phyloP scores from a whole-genome alignment of 805 yeast species.

The Blastobotrys terrestris region DNA sequence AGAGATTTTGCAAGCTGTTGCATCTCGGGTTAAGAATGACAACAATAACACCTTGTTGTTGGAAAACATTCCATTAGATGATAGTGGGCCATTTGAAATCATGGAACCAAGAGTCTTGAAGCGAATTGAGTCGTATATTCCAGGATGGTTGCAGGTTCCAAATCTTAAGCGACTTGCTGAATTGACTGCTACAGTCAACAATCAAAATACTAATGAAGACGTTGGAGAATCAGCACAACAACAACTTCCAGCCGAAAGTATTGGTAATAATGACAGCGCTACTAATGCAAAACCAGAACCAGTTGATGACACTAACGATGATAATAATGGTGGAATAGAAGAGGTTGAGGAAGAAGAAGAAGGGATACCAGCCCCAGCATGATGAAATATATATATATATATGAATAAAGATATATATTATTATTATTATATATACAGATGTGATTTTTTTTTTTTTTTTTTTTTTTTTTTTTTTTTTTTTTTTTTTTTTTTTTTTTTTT shows the following conservation, averaged over 20 bases:
- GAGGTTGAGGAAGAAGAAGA: neutral
- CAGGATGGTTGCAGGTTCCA: constrained; percentile 89
- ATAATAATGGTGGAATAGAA: neutral
- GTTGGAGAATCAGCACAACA: constrained; percentile 5
- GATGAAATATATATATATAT: neutral
- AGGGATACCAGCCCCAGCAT: neutral
- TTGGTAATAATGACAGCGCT: neutral
- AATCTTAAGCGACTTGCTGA: constrained; percentile 83
- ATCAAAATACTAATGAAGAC: constrained; percentile 9
- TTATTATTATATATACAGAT: neutral
- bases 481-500: too few species aligned
- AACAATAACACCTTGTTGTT: constrained; percentile 35
- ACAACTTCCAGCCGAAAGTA: neutral
- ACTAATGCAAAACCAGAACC: neutral
- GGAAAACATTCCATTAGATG: constrained; percentile 36
- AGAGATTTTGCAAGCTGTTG: constrained; percentile 71
- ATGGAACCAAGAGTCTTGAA: constrained; percentile 56
- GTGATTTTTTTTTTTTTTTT: neutral
- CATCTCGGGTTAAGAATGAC: constrained; percentile 36
- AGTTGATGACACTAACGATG: constrained; percentile 1
- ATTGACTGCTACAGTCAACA: constrained; percentile 37
- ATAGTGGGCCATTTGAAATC: constrained; percentile 37
- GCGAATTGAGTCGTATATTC: constrained; percentile 68
- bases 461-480: too few species aligned
- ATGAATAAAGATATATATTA: neutral